Evolutionary conservation across 1,284 basidiomycete species (phyloP), one percentile per base, ranked within the genome.

Genomic region (Trichosporon faecale): DNA sequence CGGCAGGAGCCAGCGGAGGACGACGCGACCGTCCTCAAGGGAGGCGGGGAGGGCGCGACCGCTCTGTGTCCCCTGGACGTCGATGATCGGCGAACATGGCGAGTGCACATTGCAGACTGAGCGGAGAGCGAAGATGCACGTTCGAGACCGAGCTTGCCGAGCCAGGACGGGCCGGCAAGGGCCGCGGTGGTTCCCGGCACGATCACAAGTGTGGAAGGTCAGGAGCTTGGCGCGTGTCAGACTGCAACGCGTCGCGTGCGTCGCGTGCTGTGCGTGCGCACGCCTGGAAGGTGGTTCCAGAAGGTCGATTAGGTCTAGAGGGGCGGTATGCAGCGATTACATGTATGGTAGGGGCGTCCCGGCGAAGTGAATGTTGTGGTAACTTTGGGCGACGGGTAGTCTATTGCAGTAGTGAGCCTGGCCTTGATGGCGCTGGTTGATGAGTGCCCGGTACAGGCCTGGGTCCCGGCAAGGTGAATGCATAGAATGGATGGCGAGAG

Each of bases 1-100:
- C 94, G 60, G 89, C 91, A 1, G 79, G 80, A 16, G 77, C 65
- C 27, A 68, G 76, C 16, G 65, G 76, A 29, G 67, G 68, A 23
- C 57, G 66, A 16, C 61, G 57, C 27, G 57, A 61, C n/a, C 57
- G 57, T 31, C 29, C 57, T 27, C 29, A 40, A 9, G 72, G 68
- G 7, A 66, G 70, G 29, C 73, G 75, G 65, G 66, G 55, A 29
- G 79, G 78, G 0, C 73, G 80, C 52, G 80, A 80, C 68, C 74
- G 80, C 55, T 80, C 80, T 40, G 61, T 69, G 61, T 79, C 78
- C 25, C 79, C 80, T 8, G 61, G 71, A 29, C 76, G 79, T 65
- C 73, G 77, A 70, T 79, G 73, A 66, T 18, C 18, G 49, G 49
- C 23, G 14, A 25, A 57, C 27, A 27, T 5, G 25, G 44, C 6